Conservation (phyloP, 306 rosid species). For the Malus orientalis region DNA sequence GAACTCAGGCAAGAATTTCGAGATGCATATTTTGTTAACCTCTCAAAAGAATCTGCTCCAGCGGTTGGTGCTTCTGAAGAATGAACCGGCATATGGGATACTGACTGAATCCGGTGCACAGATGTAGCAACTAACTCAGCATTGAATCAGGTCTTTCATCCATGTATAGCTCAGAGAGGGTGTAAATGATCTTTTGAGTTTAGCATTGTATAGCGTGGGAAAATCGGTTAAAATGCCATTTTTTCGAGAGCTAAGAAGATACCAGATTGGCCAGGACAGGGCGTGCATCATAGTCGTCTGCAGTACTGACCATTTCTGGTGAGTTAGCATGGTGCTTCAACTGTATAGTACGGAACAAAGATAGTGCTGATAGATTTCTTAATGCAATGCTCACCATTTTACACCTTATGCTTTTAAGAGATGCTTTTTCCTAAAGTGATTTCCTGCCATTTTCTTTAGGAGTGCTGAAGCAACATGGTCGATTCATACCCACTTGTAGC, state of each 20-base stretch:
- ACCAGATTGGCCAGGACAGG: background rate
- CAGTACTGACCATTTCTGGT: slow-evolving; percentile 11
- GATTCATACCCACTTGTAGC: too few species aligned
- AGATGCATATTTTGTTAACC: slow-evolving; percentile 15
- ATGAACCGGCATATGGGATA: background rate
- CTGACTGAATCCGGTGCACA: slow-evolving; percentile 2
- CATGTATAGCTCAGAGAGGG: background rate
- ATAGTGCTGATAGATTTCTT: background rate
- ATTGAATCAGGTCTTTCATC: background rate
- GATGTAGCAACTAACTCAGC: background rate
- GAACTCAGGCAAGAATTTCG: slow-evolving; percentile 51
- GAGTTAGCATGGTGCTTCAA: background rate
- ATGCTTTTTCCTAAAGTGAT: background rate
- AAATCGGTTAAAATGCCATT: background rate
- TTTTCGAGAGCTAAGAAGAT: background rate
- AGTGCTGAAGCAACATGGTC: too few species aligned
- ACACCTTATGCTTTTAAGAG: background rate
- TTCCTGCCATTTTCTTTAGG: background rate
- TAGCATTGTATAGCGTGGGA: slow-evolving; percentile 3
- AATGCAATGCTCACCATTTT: background rate
- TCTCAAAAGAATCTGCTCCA: slow-evolving; percentile 18
- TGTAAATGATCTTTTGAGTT: background rate
- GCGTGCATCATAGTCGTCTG: slow-evolving; percentile 4
- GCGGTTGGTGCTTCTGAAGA: background rate
- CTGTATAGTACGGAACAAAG: slow-evolving; percentile 10